Conservation (phyloP, 768 basidiomycete genomes). For the Lentinula edodes region DNA sequence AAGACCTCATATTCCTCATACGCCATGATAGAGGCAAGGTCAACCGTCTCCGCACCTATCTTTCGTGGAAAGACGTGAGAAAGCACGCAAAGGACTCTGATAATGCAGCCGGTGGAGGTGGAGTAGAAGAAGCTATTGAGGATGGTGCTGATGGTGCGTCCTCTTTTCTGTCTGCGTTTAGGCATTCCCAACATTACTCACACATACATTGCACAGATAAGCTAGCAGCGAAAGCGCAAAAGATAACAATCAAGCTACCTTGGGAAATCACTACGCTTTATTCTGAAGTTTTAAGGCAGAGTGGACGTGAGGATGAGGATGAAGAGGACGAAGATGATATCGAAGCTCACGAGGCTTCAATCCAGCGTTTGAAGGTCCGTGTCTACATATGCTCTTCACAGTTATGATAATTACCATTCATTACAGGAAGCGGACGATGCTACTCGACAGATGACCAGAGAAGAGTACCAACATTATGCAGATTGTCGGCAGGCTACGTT, state of each 20-base stretch:
- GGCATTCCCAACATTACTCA: background rate
- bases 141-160: conserved; percentile 76
- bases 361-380: conserved; percentile 71
- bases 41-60: conserved; percentile 85
- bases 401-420: background rate
- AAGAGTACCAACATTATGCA: conserved; percentile 96
- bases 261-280: conserved; percentile 95
- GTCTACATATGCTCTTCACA: background rate
- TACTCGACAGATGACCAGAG: conserved; percentile 91
- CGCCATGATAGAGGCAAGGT: conserved; percentile 92
- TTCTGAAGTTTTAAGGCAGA: conserved; percentile 74
- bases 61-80: conserved; percentile 96
- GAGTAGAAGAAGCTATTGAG: conserved; percentile 77
- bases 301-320: conserved; percentile 82
- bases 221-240: conserved; percentile 77
- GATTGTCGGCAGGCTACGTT: conserved; percentile 96
- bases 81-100: conserved; percentile 92
- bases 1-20: conserved; percentile 96
- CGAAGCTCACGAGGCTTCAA: conserved; percentile 93
- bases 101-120: conserved; percentile 66
- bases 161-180: background rate
- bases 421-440: conserved; percentile 88
- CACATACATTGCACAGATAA: conserved; percentile 46
- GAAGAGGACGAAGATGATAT: conserved; percentile 96
- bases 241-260: conserved; percentile 90